phyloP scores from a whole-genome alignment of 2,329 filamentous ascomycete species.

The Aureobasidium sp. region DNA sequence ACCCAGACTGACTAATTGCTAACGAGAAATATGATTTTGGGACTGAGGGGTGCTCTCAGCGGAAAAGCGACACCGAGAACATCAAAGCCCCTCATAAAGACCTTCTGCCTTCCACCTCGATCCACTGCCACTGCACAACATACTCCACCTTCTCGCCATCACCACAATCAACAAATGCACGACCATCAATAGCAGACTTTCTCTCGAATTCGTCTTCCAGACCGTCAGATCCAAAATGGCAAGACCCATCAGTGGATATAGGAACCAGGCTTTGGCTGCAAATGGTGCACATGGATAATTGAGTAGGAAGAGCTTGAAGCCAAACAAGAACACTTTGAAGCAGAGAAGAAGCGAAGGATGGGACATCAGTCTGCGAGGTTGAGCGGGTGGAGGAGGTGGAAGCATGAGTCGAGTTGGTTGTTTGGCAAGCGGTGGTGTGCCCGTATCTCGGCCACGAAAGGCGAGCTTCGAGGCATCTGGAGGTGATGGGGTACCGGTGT shows the following conservation, averaged over 20 bases:
- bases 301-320: slow-evolving; percentile 61
- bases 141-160: slow-evolving; percentile 24
- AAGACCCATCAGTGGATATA: slow-evolving; percentile 60
- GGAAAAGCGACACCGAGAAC: neutral
- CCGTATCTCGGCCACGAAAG: neutral
- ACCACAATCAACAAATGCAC: slow-evolving; percentile 43
- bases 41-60: no score
- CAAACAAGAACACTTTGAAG: slow-evolving; percentile 55
- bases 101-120: neutral
- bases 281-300: slow-evolving; percentile 65
- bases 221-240: slow-evolving; percentile 59
- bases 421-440: slow-evolving; percentile 17
- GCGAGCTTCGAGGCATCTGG: slow-evolving; percentile 18
- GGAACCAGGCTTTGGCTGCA: slow-evolving; percentile 56
- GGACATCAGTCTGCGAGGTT: slow-evolving; percentile 27
- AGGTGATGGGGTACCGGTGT: neutral
- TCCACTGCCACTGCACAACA: neutral
- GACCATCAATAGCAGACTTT: slow-evolving; percentile 37
- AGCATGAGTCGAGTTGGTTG: slow-evolving; percentile 30
- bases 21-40: no score
- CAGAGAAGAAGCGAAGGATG: slow-evolving; percentile 25
- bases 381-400: slow-evolving; percentile 27
- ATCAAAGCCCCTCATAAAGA: neutral
- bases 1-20: no score
- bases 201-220: slow-evolving; percentile 26